These are phyloP conservation scores for Gonapodya prolifera DNA, from an alignment of 192 early-diverging fungal species.

Conservation along the genomic window DNA sequence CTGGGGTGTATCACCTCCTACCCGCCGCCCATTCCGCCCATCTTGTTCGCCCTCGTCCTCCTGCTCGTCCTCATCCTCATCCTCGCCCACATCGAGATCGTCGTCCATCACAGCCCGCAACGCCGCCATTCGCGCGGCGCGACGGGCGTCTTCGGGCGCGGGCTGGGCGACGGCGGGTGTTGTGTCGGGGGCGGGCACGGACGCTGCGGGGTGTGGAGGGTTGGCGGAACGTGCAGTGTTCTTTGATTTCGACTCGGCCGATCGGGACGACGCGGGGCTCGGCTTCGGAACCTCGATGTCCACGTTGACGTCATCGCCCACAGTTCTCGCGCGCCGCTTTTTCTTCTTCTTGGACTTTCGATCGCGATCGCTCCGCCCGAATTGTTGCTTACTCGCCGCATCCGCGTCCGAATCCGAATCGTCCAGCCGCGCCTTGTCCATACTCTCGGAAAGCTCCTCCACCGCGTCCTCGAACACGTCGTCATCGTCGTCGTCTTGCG, in stretches of 20 bases:
- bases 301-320: background rate
- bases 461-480: background rate
- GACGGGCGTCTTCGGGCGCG: background rate
- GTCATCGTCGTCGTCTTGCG: background rate
- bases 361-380: background rate
- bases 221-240: background rate
- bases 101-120: background rate
- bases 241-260: background rate
- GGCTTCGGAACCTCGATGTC: background rate
- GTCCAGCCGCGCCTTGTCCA: background rate
- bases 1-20: too few relatives aligned
- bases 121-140: background rate
- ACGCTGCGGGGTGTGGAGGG: background rate
- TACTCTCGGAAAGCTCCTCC: background rate
- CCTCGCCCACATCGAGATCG: background rate
- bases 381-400: background rate
- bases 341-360: background rate
- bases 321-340: background rate
- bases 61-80: constrained; percentile 11
- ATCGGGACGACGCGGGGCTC: background rate
- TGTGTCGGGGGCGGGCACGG: background rate
- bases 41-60: constrained; percentile 11
- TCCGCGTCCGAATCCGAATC: background rate
- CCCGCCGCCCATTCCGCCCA: background rate
- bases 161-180: background rate